A percentile compares a stretch with the other conserved stretches of the same genome.
Evolutionary conservation across 306 rosid genomes (phyloP).

Genomic region (Trifolium pratense): DNA sequence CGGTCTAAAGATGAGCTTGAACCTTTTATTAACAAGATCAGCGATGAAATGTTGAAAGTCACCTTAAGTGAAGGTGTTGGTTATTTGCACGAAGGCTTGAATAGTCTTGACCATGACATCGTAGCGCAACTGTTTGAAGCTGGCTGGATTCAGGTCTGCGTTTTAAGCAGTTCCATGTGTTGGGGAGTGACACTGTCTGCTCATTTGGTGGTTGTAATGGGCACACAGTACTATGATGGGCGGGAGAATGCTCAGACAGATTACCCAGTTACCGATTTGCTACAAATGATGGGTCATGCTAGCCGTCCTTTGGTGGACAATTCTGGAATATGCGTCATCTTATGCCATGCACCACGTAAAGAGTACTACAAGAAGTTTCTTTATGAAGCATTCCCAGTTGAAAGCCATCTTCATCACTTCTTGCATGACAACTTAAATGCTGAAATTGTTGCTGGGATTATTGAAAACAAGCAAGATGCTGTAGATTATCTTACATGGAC

Average conservation of each 20-base stretch:
- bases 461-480: slow-evolving; percentile 25
- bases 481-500: slow-evolving; percentile 21
- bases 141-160: slow-evolving; percentile 90
- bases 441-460: slow-evolving; percentile 14
- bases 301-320: slow-evolving; percentile 71
- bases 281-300: slow-evolving; percentile 99
- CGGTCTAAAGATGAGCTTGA: slow-evolving; percentile 65
- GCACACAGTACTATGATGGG: slow-evolving; percentile 92
- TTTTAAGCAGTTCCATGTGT: slow-evolving; percentile 88
- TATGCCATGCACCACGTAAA: slow-evolving; percentile 11
- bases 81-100: slow-evolving; percentile 88
- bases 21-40: slow-evolving; percentile 64
- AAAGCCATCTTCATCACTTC: slow-evolving; percentile 20
- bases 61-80: slow-evolving; percentile 87
- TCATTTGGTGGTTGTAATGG: slow-evolving; percentile 96
- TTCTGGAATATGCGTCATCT: slow-evolving; percentile 1
- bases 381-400: slow-evolving; percentile 13
- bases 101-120: slow-evolving; percentile 68
- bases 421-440: slow-evolving; percentile 11
- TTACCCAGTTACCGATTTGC: slow-evolving; percentile 90
- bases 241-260: slow-evolving; percentile 90
- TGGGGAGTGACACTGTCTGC: slow-evolving; percentile 89
- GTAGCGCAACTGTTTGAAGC: slow-evolving; percentile 78
- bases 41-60: slow-evolving; percentile 73
- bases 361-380: slow-evolving; percentile 16